Evolutionary conservation across 768 basidiomycete genomes (phyloP).

Genomic region (Pseudohyphozyma bogoriensis): DNA sequence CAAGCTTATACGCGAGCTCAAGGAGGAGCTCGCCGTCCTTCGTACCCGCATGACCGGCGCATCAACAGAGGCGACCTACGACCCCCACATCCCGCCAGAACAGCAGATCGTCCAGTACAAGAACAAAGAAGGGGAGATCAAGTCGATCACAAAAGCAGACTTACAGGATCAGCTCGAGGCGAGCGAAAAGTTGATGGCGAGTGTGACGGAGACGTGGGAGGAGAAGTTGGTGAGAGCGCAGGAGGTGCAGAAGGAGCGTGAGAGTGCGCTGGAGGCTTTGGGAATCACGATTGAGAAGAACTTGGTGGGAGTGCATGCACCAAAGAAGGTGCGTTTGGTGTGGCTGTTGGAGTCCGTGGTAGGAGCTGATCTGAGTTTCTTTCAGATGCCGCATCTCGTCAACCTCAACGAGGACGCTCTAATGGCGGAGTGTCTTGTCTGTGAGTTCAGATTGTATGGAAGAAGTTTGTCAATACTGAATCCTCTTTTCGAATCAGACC

Average conservation of each 20-base stretch:
- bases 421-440: constrained; percentile 90
- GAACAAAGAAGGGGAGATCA: constrained; percentile 83
- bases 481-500: constrained; percentile 41
- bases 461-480: neutral
- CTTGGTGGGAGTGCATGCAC: constrained; percentile 90
- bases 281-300: constrained; percentile 98
- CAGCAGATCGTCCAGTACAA: constrained; percentile 91
- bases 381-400: constrained; percentile 82
- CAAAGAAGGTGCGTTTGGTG: constrained; percentile 60
- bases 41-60: constrained; percentile 70
- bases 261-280: constrained; percentile 92
- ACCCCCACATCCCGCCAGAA: constrained; percentile 80
- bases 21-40: constrained; percentile 90
- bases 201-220: constrained; percentile 92
- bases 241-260: constrained; percentile 90
- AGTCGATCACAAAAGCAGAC: constrained; percentile 93
- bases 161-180: constrained; percentile 93
- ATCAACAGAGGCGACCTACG: constrained; percentile 62
- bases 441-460: neutral
- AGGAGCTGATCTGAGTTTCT: constrained; percentile 39
- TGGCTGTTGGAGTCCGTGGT: constrained; percentile 36
- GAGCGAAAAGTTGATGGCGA: constrained; percentile 89
- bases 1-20: constrained; percentile 94
- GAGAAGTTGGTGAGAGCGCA: constrained; percentile 82
- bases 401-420: constrained; percentile 72